Base-by-base conservation (phyloP, 2,329 filamentous ascomycete genomes). In the Metarhizium album region DNA sequence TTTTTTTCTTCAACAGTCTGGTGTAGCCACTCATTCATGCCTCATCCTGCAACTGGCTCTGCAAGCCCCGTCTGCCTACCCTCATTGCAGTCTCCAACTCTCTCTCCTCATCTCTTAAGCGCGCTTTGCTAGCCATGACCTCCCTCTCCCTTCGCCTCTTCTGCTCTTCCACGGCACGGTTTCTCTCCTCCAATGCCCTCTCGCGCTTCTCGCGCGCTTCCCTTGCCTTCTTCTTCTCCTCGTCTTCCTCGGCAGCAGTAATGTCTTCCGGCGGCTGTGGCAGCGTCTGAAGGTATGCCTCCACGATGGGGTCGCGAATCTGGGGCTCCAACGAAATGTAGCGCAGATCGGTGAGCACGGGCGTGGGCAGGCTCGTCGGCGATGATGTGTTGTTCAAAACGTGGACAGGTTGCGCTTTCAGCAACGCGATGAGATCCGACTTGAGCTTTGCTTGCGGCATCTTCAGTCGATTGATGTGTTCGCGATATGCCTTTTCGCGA, bases 401-500 rank as follows among this genome's bases (percentile, higher is more conserved):
- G 2, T 73, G 71, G 4, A 75, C 60, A 0, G 86, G 78, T 42
- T 85, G 72, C 5, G 75, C 70, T 56, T 80, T 82, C 14, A 93
- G 72, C 7, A 91, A 68, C 4, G 74, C 72, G 11, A 76, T 77
- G 4, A 93, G 71, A 58, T 91, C 87, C 3, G 81, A 74, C 62
- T 87, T 90, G 29, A 84, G 76, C 4, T 79, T 79, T 0, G 80
- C 72, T 48, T 78, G 76, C 0, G 85, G 75, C 59, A 87, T 72
- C 62, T 86, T 83, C 18, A 90, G 67, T 7, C 84, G 74, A 54
- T 71, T 76, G 56, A 89, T 74, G 60, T 88, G 81, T 52, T 93
- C 87, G 51, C 87, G 78, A 63, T 91, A 94, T 48, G 80, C 73
- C 67, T 86, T 90, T 63, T 94, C 88, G 33, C 85, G 78, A 48